Base-by-base conservation (phyloP, 495 filamentous ascomycete genomes). In the Lasiosphaeris hirsuta region DNA sequence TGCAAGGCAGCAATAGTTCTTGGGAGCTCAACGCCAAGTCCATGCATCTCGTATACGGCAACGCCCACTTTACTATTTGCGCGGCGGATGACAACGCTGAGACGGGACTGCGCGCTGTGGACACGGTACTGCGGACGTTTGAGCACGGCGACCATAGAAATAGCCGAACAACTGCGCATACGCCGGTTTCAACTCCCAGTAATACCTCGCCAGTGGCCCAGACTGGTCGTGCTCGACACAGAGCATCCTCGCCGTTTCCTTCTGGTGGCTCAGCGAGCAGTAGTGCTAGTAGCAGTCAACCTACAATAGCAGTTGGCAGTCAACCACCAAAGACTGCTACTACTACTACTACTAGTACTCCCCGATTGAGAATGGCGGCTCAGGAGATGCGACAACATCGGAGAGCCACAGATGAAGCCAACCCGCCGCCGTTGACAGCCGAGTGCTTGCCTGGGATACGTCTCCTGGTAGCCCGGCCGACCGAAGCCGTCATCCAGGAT, bases 1-100 rank as follows among this genome's bases (percentile, higher is more conserved):
- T 68, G 18, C 65, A 72, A 49, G 65, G 68, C 54, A 59, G 56
- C 51, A 38, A 46, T 10, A 46, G 50, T 6, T 65, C 62, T 0
- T 68, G 59, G 59, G 18, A 59, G 13, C 58, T 63, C 38, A 65
- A 68, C 52, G 42, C 62, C 42, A 41, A 42, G 10, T 36, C 34
- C 10, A 61, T 64, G 61, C 48, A 60, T 39, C 50, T 60, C 10
- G 41, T 64, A 7, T 64, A 64, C 45, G 61, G 61, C 10, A 60
- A 64, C 50, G 53, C 57, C 1, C 30, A 14, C 44, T 54, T 64
- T 50, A 64, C 61, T 23, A 60, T 64, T 19, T 64, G 61, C 45
- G 61, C 61, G 4, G 63, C 64, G 8, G 61, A 61, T 17, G 68
- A 39, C 7, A 44, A 65, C 43, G 54, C 65, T 15, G 36, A 10